Evolutionary conservation across 164 flowering plant genomes (phyloP), one percentile per base, ranked within the genome.

Genomic region (Stephania japonica): DNA sequence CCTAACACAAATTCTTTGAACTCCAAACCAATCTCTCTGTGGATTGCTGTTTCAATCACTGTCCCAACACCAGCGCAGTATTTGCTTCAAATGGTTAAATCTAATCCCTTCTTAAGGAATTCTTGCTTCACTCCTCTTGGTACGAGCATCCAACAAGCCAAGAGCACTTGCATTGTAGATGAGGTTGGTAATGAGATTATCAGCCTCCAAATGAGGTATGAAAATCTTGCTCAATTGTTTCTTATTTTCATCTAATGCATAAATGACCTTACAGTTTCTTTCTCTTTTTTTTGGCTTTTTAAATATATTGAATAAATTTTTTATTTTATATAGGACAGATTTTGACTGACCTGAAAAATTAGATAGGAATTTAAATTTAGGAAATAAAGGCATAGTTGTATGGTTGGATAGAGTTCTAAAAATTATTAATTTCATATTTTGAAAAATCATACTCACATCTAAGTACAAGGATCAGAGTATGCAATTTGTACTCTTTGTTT

Each of bases 131-230:
- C 83, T 73, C 85, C 89, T 21, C 76, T 85, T 21, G 82, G 83
- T 24, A 82, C 79, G 78, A 86, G 69, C 76, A 70, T 76, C 65
- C 87, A 79, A 62, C 81, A 74, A 62, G 81, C 83, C 49, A 86
- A 81, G 79, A 77, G 82, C 87, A 87, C 88, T 4, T 77, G 76
- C 42, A 78, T 91, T 44, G 72, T 81, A 56, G 93, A 91, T 83
- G 87, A 81, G 65, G 75, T 67, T 79, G 87, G 85, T 53, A 80
- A 78, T 70, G 86, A 87, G 77, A 78, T 93, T 62, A 74, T 90
- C 70, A 87, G 81, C 81, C 89, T 95, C 69, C 91, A 91, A 74
- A 87, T 89, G 84, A 95, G 99, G 99, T 91, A 86, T 43, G 64
- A 8, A 69, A 62, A n/a, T 1, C 21, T 27, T 64, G 49, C 14